These are phyloP conservation scores for Massospora cicadina DNA, from an alignment of 371 early-diverging fungal genomes.

Conservation along the genomic window DNA sequence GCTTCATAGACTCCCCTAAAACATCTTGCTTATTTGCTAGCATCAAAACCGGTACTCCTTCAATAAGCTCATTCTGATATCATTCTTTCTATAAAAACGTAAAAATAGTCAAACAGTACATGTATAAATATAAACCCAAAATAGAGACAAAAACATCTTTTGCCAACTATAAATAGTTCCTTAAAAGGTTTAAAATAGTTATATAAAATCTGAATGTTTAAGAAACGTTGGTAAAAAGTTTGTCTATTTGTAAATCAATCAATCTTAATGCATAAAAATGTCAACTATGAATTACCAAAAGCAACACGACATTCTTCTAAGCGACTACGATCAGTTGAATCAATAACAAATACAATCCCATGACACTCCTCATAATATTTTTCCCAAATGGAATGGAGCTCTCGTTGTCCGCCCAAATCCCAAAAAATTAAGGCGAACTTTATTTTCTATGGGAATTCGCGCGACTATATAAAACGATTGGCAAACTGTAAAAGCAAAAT, in stretches of 20 bases:
- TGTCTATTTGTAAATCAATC: background rate
- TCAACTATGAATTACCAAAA: constrained; percentile 40
- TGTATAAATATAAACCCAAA: no score
- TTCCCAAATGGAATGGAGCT: constrained; percentile 78
- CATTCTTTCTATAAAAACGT: constrained; percentile 31
- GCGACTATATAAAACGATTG: constrained; percentile 34
- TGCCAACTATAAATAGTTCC: no score
- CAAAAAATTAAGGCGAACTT: constrained; percentile 64
- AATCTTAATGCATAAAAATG: constrained; percentile 2
- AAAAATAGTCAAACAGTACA: background rate
- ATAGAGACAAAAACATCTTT: no score
- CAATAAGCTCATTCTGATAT: constrained; percentile 52
- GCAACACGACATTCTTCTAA: constrained; percentile 61
- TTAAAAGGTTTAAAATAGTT: no score
- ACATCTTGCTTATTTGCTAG: constrained; percentile 88
- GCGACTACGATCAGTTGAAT: constrained; percentile 59
- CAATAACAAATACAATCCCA: constrained; percentile 83
- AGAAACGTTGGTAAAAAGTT: background rate
- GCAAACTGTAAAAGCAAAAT: constrained; percentile 10
- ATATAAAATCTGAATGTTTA: constrained; percentile 1
- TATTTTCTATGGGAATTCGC: constrained; percentile 42
- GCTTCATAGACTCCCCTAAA: constrained; percentile 33
- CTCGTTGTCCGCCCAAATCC: constrained; percentile 88
- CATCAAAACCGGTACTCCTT: constrained; percentile 82
- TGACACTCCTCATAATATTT: constrained; percentile 89